Percentiles rank a stretch among this genome's conserved stretches.
These are phyloP conservation scores for Nigrospora sphaerica DNA, from an alignment of 2,329 filamentous ascomycete genomes.

Conservation along the genomic window DNA sequence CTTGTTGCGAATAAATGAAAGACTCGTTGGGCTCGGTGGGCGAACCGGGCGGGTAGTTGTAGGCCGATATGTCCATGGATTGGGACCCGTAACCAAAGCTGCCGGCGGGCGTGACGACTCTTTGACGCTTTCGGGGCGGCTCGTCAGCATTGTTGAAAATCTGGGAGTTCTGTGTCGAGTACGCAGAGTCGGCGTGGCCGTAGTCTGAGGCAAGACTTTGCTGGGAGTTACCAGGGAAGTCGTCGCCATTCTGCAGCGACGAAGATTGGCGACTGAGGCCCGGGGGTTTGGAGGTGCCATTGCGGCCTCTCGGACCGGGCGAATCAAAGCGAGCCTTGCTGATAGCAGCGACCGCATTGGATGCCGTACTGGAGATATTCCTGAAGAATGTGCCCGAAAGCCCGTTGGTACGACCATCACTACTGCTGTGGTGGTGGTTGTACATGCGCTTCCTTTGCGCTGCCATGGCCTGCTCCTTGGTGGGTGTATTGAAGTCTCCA, in stretches of 20 bases:
- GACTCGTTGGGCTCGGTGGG: constrained; percentile 77
- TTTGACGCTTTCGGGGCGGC: constrained; percentile 74
- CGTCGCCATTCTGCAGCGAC: constrained; percentile 63
- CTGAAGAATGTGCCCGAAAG: constrained; percentile 88
- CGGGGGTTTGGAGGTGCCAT: constrained; percentile 57
- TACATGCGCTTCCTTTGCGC: constrained; percentile 90
- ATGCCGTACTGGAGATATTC: constrained; percentile 90
- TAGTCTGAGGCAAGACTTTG: constrained; percentile 76
- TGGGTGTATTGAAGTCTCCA: constrained; percentile 83
- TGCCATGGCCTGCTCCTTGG: constrained; percentile 98
- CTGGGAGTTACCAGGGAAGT: constrained; percentile 69
- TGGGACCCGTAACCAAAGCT: constrained; percentile 44
- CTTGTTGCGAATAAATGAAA: constrained; percentile 57
- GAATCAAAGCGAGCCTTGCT: constrained; percentile 95
- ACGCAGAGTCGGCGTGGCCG: constrained; percentile 64
- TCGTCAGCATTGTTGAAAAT: constrained; percentile 58
- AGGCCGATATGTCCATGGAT: constrained; percentile 38
- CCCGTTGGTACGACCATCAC: constrained; percentile 61
- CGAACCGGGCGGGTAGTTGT: constrained; percentile 53
- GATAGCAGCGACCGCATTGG: constrained; percentile 88
- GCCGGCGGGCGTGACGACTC: constrained; percentile 49
- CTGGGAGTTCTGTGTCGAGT: constrained; percentile 49
- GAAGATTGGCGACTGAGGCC: constrained; percentile 67
- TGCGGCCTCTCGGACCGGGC: constrained; percentile 61
- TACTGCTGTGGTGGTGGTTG: constrained; percentile 42